Conservation (phyloP, 1,284 basidiomycete species). For the Irpex rosettiformis region DNA sequence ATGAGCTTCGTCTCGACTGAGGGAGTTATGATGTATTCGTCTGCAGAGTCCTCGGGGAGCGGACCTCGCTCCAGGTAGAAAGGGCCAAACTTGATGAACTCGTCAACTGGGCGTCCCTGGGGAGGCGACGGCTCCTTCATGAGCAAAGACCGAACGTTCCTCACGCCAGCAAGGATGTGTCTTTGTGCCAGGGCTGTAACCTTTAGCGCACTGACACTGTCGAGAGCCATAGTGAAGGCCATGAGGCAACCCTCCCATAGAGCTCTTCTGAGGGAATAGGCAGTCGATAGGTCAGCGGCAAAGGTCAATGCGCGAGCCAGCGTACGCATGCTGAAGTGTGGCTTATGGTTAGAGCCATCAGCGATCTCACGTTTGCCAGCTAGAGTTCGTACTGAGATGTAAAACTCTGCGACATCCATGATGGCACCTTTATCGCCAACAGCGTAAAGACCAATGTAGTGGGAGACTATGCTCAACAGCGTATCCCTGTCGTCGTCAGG, state of each 20-base stretch:
- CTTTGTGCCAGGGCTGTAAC: constrained; percentile 73
- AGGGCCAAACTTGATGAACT: constrained; percentile 83
- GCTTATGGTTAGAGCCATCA: constrained; percentile 93
- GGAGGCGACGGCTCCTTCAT: constrained; percentile 66
- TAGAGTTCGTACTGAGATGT: constrained; percentile 79
- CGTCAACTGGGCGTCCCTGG: constrained; percentile 41
- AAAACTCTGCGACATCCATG: constrained; percentile 92
- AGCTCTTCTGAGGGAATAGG: constrained; percentile 82
- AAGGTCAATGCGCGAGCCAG: constrained; percentile 91
- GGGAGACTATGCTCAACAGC: constrained; percentile 81
- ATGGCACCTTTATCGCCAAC: constrained; percentile 88
- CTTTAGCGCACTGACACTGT: constrained; percentile 67
- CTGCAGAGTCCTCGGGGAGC: constrained; percentile 54
- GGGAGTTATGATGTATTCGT: constrained; percentile 92
- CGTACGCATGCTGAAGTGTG: constrained; percentile 98
- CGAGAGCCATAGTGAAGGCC: constrained; percentile 96
- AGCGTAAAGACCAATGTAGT: constrained; percentile 86
- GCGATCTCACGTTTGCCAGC: constrained; percentile 82
- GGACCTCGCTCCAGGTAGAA: constrained; percentile 89
- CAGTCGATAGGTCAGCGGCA: constrained; percentile 76
- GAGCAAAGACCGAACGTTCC: constrained; percentile 78
- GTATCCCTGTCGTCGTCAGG: constrained; percentile 94
- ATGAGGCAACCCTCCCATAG: constrained; percentile 97
- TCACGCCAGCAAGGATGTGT: constrained; percentile 80
- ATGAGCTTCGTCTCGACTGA: constrained; percentile 96